Percentiles rank a stretch among this genome's conserved stretches.
These are phyloP conservation scores for Monosporascus sp. DNA, from an alignment of 2,329 filamentous ascomycete genomes.

Conservation along the genomic window DNA sequence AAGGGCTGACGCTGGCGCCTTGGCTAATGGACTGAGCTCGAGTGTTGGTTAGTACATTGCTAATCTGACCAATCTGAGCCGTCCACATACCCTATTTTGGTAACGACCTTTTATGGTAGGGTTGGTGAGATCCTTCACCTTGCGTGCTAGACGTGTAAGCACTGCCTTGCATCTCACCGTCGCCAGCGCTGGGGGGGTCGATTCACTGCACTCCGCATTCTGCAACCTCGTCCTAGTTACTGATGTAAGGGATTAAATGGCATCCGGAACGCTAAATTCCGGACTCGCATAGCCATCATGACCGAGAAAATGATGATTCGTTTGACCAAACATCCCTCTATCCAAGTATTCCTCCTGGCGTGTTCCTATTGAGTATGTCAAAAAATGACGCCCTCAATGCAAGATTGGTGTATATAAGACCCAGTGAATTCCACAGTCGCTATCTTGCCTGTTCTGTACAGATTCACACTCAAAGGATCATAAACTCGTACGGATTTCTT, in stretches of 20 bases:
- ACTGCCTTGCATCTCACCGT: neutral
- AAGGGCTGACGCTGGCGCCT: neutral
- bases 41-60: neutral
- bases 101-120: neutral
- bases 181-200: neutral
- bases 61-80: neutral
- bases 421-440: slow-evolving; percentile 1
- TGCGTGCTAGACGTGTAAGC: neutral
- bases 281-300: neutral
- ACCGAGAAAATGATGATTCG: neutral
- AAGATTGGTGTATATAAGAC: slow-evolving; percentile 7
- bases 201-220: neutral
- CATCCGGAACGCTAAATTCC: neutral
- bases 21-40: neutral
- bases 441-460: neutral
- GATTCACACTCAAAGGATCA: slow-evolving; percentile 2
- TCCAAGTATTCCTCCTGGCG: too few relatives aligned
- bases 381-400: neutral
- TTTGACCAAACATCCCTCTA: too few relatives aligned
- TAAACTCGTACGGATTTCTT: slow-evolving; percentile 1
- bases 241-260: neutral
- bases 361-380: neutral
- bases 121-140: neutral
- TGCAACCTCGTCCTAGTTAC: neutral
- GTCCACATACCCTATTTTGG: neutral